Base-by-base conservation (phyloP, 805 yeast species). In the Cyberlindnera mycetangii region DNA sequence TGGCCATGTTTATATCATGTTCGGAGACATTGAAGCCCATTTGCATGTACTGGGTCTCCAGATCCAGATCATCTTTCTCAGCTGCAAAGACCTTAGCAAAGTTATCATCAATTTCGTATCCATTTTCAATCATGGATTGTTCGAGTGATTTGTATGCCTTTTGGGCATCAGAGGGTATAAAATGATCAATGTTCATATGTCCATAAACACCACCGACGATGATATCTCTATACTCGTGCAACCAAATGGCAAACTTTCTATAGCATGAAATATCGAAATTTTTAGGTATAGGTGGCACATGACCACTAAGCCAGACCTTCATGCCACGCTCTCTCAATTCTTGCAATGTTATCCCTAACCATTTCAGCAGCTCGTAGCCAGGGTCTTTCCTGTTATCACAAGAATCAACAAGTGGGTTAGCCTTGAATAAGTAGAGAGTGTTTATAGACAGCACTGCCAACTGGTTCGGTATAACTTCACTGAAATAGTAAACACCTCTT, bases 111-210 rank as follows among this genome's bases (percentile, higher is more conserved):
- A 61, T 60, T 1, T 60, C 66, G 14, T 54, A 56, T 3, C 66
- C 68, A 19, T 62, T 50, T 16, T 55, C 55, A 15, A 50, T 34
- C 12, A 53, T 27, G 8, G 54, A 42, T 7, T 28, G 35, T 32
- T 44, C 48, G 32, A 52, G 44, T 8, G 58, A 74, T 47, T 72
- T 71, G 68, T 85, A 81, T 0, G 93, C 87, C 52, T 77, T 75
- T 38, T 72, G 74, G 2, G 88, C 74, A 65, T 88, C 92, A 48
- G 84, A 68, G 0, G 95, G 89, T 36, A 85, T 72, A 60, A 85
- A 87, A 66, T 88, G 96, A 60, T 89, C 96, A 43, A 87, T 70
- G 63, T 88, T 88, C 96, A 88, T 88, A 60, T 88, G 96, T 0
- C 96, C 96, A 61, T 76, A 88, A 24, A 88, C 66, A 10, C 90